Evolutionary conservation across 192 early-diverging fungal species (phyloP).

Genomic region (Coemansia sp.): DNA sequence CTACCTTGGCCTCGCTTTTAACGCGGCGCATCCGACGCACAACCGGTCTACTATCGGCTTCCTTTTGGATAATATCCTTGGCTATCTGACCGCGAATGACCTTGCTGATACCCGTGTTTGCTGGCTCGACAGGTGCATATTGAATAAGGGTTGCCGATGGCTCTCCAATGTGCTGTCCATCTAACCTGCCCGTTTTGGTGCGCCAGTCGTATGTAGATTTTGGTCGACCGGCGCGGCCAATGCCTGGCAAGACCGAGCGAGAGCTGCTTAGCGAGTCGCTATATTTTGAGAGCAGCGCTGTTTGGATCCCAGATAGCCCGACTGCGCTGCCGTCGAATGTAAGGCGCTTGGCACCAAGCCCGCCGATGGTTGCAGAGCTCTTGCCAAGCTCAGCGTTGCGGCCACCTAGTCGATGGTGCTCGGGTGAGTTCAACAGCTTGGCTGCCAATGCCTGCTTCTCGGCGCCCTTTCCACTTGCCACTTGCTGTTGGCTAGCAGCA

Average conservation of each 20-base stretch:
- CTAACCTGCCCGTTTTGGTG: constrained; percentile 7
- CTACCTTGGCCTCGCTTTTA: constrained; percentile 47
- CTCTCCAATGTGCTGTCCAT: constrained; percentile 6
- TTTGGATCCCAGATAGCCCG: constrained; percentile 18
- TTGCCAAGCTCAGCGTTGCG: constrained; percentile 9
- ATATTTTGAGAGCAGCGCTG: constrained; percentile 31
- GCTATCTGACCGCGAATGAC: constrained; percentile 36
- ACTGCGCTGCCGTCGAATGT: not conserved
- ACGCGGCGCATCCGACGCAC: constrained; percentile 43
- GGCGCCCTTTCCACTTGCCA: not conserved
- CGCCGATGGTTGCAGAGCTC: not conserved
- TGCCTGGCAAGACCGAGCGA: constrained; percentile 16
- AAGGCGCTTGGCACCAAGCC: not conserved
- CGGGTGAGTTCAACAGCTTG: constrained; percentile 28
- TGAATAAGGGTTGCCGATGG: constrained; percentile 26
- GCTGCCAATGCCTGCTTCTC: not conserved
- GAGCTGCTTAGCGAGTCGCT: constrained; percentile 45
- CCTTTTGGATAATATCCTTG: constrained; percentile 30
- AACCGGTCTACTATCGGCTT: constrained; percentile 17
- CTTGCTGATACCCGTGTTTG: constrained; percentile 34
- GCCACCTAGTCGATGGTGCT: constrained; percentile 20
- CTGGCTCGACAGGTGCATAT: constrained; percentile 24
- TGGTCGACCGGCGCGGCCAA: constrained; percentile 8
- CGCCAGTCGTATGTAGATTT: constrained; percentile 16
- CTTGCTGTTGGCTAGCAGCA: not conserved